Base-by-base conservation (phyloP, 495 filamentous ascomycete genomes). In the Baudoinia panamericana region DNA sequence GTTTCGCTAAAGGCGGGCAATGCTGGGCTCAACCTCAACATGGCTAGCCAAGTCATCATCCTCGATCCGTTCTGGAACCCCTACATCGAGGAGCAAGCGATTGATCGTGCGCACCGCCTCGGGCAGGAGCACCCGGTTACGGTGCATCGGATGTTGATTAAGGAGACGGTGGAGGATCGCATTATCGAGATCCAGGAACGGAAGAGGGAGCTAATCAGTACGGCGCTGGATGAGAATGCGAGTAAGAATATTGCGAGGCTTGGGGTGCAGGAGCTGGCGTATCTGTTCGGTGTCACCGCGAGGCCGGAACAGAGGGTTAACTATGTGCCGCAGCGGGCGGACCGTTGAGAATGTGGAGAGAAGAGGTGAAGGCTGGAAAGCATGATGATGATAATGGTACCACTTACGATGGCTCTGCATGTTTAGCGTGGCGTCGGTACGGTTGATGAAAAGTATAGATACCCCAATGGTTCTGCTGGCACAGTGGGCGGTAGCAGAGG, bases 61-160 rank as follows among this genome's bases (percentile, higher is more conserved):
- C 73, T 92, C 41, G 88, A 96, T 50, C 88, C 88, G 0, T 94
- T 93, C 64, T 96, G 90, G 84, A 96, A 96, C 45, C 45, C 88
- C 0, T 94, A 80, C 55, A 80, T 93, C 19, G 88, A 96, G 62
- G 83, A 87, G 51, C 88, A 96, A 58, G 88, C 88, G 1, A 78
- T 96, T 40, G 90, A 94, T 59, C 83, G 88, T 26, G 84, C 88
- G 3, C 82, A 96, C 56, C 80, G 88, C 3, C 84, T 96, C 41
- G 87, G 86, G 11, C 88, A 96, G 65, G 65, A 65, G 46, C 67
- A 69, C 0, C 61, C 71, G 11, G 88, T 96, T 4, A 68, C 73
- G 39, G 77, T 95, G 6, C 83, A 95, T 57, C 79, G 82, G 3
- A 67, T 96, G 17, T 59, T 94, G 4, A 71, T 93, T 19, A 46